phyloP scores from a whole-genome alignment of 495 filamentous ascomycete species.

The Choiromyces venosus region DNA sequence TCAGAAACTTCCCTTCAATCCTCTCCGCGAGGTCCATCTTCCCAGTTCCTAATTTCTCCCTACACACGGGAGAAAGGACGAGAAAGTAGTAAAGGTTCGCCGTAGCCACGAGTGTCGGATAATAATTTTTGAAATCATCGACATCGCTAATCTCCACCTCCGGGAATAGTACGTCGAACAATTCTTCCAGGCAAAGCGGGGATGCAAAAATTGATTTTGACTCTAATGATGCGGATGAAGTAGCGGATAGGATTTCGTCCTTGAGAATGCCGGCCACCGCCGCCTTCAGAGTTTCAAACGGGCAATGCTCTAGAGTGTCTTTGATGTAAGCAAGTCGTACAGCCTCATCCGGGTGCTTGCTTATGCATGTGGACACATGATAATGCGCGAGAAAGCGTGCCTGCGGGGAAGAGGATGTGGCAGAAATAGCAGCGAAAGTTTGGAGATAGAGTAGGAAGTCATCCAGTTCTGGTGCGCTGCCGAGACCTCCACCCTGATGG shows the following conservation, averaged over 20 bases:
- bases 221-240: conserved; percentile 25
- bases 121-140: conserved; percentile 45
- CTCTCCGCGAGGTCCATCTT: conserved; percentile 27
- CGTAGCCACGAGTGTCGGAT: conserved; percentile 49
- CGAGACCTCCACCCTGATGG: conserved; percentile 29
- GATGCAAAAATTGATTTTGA: conserved; percentile 34
- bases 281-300: conserved; percentile 69
- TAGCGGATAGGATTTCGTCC: conserved; percentile 57
- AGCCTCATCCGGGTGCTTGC: conserved; percentile 65
- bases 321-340: conserved; percentile 70
- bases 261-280: conserved; percentile 82
- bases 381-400: conserved; percentile 68
- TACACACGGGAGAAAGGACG: conserved; percentile 31
- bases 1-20: conserved; percentile 52
- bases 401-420: conserved; percentile 61
- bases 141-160: conserved; percentile 42
- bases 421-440: conserved; percentile 58
- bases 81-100: conserved; percentile 54
- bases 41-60: conserved; percentile 15
- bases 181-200: conserved; percentile 31
- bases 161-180: conserved; percentile 33
- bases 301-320: conserved; percentile 73
- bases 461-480: conserved; percentile 44
- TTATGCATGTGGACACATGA: conserved; percentile 66
- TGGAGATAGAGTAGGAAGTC: conserved; percentile 56